Conservation (phyloP, 2,329 filamentous ascomycete genomes). For the Beauveria rudraprayagi region DNA sequence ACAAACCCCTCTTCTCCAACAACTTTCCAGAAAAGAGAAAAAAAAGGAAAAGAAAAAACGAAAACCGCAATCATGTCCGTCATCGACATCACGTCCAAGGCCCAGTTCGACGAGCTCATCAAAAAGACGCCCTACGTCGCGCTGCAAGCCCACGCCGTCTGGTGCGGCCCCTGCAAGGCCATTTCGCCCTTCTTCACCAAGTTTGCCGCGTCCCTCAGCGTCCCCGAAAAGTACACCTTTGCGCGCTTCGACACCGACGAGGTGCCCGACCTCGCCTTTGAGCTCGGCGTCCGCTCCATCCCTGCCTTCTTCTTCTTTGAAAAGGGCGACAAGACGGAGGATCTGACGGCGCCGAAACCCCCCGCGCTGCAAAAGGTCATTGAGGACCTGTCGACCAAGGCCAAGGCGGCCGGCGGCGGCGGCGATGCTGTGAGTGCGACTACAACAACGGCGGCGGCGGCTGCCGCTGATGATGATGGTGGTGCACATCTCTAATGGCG, state of each 20-base stretch:
- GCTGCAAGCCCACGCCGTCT: conserved; percentile 50
- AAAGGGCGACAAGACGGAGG: conserved; percentile 39
- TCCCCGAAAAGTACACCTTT: conserved; percentile 40
- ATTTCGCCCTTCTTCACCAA: conserved; percentile 47
- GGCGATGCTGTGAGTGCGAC: conserved; percentile 10
- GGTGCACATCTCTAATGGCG: conserved; percentile 1
- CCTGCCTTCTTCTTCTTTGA: conserved; percentile 55
- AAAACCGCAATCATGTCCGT: conserved; percentile 24
- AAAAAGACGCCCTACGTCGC: conserved; percentile 41
- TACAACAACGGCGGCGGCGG: conserved; percentile 12
- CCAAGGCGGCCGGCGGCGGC: conserved; percentile 13
- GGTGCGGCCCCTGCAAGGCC: conserved; percentile 54
- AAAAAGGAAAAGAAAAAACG: not conserved
- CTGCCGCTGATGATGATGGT: conserved; percentile 10
- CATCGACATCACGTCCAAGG: conserved; percentile 31
- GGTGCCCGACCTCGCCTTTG: conserved; percentile 39
- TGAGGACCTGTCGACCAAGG: conserved; percentile 19
- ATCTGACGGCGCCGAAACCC: conserved; percentile 33
- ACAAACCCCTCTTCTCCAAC: too few species aligned
- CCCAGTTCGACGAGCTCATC: conserved; percentile 43
- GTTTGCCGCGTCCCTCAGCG: conserved; percentile 31
- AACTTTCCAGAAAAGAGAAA: not conserved
- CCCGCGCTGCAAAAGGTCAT: conserved; percentile 24
- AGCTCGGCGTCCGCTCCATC: conserved; percentile 46
- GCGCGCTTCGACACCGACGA: conserved; percentile 53